Percentiles rank a stretch among this genome's conserved stretches.
Evolutionary conservation across 192 early-diverging fungal genomes (phyloP).

Genomic region (Ambispora gerdemannii): DNA sequence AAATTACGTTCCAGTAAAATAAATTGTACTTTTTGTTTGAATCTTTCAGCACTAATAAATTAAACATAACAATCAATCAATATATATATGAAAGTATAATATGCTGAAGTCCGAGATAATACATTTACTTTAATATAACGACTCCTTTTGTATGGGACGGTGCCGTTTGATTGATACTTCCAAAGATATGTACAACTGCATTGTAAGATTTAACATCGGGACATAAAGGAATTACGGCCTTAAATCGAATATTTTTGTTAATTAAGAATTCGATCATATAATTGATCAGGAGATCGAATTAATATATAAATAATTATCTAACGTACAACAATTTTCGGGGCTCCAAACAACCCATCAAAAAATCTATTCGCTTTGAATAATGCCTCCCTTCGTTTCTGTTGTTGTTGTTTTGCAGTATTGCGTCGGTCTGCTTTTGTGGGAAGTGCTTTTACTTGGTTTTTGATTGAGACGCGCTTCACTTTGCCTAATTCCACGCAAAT

Average conservation of each 20-base stretch:
- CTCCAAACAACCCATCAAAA: constrained; percentile 77
- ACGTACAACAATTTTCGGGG: constrained; percentile 80
- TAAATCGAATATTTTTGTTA: not conserved
- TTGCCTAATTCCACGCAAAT: constrained; percentile 48
- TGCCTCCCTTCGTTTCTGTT: constrained; percentile 80
- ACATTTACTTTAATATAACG: constrained; percentile 39
- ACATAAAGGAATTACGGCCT: constrained; percentile 86
- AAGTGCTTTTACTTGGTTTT: constrained; percentile 46
- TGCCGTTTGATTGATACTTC: constrained; percentile 40
- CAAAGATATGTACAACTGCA: constrained; percentile 53
- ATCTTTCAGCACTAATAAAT: constrained; percentile 63
- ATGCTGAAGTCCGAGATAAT: not conserved
- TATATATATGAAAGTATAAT: too few species aligned
- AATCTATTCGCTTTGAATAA: constrained; percentile 67
- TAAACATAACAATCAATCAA: too few species aligned
- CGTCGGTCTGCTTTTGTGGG: constrained; percentile 72
- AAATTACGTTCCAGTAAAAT: constrained; percentile 74
- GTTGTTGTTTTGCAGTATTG: constrained; percentile 73
- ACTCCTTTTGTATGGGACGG: constrained; percentile 33
- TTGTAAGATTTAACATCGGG: constrained; percentile 60
- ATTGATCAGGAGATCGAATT: not conserved
- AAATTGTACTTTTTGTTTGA: constrained; percentile 89
- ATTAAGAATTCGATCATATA: too few species aligned
- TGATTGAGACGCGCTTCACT: constrained; percentile 53
- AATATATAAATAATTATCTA: not conserved